phyloP scores from a whole-genome alignment of 2,329 filamentous ascomycete genomes.

The Pseudocercospora ulei region DNA sequence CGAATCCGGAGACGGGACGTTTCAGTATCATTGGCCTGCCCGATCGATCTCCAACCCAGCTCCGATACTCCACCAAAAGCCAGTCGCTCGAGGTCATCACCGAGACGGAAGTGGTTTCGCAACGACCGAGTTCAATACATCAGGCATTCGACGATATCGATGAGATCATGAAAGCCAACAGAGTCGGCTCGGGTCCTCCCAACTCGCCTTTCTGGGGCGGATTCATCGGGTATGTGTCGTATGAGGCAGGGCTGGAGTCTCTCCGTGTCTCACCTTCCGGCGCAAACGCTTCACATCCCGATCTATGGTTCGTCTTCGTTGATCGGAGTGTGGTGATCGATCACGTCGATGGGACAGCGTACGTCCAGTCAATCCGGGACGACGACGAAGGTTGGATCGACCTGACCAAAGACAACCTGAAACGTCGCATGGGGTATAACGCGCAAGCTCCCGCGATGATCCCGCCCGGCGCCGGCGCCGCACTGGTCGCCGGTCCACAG shows the following conservation, averaged over 20 bases:
- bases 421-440: not conserved
- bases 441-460: not conserved
- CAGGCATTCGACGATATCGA: slow-evolving; percentile 38
- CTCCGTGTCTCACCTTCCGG: slow-evolving; percentile 43
- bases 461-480: slow-evolving; percentile 5
- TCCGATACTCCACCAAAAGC: slow-evolving; percentile 23
- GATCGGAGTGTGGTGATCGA: slow-evolving; percentile 70
- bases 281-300: slow-evolving; percentile 46
- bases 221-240: slow-evolving; percentile 74
- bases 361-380: slow-evolving; percentile 58
- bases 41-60: slow-evolving; percentile 33
- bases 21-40: slow-evolving; percentile 67
- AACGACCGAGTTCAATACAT: slow-evolving; percentile 22
- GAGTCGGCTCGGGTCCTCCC: slow-evolving; percentile 31
- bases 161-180: slow-evolving; percentile 34
- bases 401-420: slow-evolving; percentile 6
- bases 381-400: slow-evolving; percentile 33
- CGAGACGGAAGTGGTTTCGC: slow-evolving; percentile 7
- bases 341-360: slow-evolving; percentile 52
- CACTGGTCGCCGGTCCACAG: slow-evolving; percentile 23
- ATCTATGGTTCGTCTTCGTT: slow-evolving; percentile 67
- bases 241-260: slow-evolving; percentile 65
- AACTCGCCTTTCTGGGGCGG: slow-evolving; percentile 64
- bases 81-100: slow-evolving; percentile 16
- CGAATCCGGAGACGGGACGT: slow-evolving; percentile 47